These are phyloP conservation scores for Talaromyces amestolkiae DNA, from an alignment of 2,329 filamentous ascomycete genomes.

Conservation along the genomic window DNA sequence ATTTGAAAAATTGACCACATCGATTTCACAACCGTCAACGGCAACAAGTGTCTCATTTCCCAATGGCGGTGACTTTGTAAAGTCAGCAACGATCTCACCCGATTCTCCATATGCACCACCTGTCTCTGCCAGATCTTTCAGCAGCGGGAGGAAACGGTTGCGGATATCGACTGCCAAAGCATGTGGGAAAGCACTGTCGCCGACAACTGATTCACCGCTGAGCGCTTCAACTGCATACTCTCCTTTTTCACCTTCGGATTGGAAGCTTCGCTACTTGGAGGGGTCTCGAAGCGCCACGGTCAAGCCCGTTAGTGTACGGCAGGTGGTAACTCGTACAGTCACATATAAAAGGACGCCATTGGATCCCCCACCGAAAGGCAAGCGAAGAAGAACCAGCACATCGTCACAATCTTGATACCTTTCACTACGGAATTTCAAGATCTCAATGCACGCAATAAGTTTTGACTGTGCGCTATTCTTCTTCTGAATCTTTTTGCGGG, in stretches of 20 bases:
- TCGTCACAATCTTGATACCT: conserved; percentile 8
- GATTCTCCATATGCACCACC: conserved; percentile 59
- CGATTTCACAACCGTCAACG: conserved; percentile 41
- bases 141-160: conserved; percentile 55
- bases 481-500: not conserved
- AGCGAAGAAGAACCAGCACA: conserved; percentile 70
- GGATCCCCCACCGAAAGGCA: conserved; percentile 86
- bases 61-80: conserved; percentile 52
- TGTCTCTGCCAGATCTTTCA: conserved; percentile 59
- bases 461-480: not conserved
- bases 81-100: conserved; percentile 58
- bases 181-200: conserved; percentile 55
- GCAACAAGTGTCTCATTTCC: conserved; percentile 45
- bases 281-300: conserved; percentile 60
- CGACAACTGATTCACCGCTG: conserved; percentile 55
- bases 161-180: conserved; percentile 65
- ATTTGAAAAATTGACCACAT: conserved; percentile 28
- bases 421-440: not conserved
- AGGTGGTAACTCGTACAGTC: conserved; percentile 91
- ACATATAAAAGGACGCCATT: conserved; percentile 77
- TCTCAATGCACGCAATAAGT: not conserved
- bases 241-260: conserved; percentile 79
- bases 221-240: conserved; percentile 60
- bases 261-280: conserved; percentile 67
- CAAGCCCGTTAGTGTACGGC: conserved; percentile 68